Conservation (phyloP, 2,329 filamentous ascomycete genomes). For the Setomelanomma holmii region DNA sequence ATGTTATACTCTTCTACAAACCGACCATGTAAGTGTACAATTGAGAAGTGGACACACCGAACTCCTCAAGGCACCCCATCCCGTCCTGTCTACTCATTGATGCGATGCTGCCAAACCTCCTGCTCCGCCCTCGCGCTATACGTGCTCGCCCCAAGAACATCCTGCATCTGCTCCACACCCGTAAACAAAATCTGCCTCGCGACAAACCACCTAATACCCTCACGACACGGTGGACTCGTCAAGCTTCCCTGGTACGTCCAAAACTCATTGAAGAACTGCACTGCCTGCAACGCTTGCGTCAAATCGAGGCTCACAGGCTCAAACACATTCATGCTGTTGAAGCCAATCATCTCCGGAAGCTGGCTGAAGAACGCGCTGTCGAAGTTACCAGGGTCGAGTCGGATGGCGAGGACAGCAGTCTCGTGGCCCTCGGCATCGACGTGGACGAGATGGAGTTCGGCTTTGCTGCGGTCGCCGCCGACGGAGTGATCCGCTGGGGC, state of each 20-base stretch:
- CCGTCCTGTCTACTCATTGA: constrained; percentile 49
- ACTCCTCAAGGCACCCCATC: constrained; percentile 7
- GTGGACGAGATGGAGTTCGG: constrained; percentile 60
- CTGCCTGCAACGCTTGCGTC: constrained; percentile 45
- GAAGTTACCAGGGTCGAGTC: constrained; percentile 53
- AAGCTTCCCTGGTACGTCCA: constrained; percentile 59
- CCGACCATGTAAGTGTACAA: no score
- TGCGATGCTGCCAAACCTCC: constrained; percentile 56
- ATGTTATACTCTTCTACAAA: no score
- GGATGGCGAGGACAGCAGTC: constrained; percentile 56
- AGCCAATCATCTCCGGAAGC: constrained; percentile 51
- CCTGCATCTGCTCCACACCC: constrained; percentile 57
- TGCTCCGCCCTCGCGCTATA: constrained; percentile 56
- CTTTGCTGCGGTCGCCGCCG: constrained; percentile 51
- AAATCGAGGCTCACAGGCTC: constrained; percentile 40
- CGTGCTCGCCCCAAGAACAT: constrained; percentile 54
- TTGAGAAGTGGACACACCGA: no score
- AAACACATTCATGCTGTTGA: constrained; percentile 41
- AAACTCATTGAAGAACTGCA: constrained; percentile 52
- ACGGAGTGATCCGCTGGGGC: constrained; percentile 59
- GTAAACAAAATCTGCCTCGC: constrained; percentile 52
- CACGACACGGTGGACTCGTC: constrained; percentile 57
- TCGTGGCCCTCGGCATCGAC: constrained; percentile 52
- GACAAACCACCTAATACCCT: constrained; percentile 57
- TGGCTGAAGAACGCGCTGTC: constrained; percentile 53